Conservation (phyloP, 2,329 filamentous ascomycete genomes). For the Plectosphaerella plurivora region DNA sequence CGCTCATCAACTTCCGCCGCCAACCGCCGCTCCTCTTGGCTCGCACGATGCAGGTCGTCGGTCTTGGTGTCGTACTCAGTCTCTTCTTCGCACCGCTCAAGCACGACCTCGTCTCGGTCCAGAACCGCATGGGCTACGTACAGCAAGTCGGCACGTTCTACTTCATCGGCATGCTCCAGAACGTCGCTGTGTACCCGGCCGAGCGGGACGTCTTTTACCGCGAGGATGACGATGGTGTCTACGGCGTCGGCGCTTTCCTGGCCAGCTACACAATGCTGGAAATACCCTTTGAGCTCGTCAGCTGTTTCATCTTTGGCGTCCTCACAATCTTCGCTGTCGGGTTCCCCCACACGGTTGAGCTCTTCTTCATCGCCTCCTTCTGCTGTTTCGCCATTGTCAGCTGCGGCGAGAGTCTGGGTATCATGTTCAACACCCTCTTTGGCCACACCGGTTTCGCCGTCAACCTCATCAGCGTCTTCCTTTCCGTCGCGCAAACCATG, state of each 20-base stretch:
- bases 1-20: conserved; percentile 63
- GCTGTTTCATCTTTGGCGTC: conserved; percentile 61
- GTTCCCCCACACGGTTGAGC: conserved; percentile 54
- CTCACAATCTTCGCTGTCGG: conserved; percentile 62
- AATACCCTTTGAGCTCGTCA: conserved; percentile 65
- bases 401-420: conserved; percentile 71
- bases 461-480: conserved; percentile 64
- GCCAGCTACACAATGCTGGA: conserved; percentile 66
- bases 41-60: conserved; percentile 63
- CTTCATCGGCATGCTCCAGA: conserved; percentile 76
- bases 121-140: conserved; percentile 69
- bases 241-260: conserved; percentile 67
- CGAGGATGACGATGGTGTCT: conserved; percentile 70
- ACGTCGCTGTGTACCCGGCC: conserved; percentile 67
- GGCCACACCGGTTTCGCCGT: conserved; percentile 71
- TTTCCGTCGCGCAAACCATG: conserved; percentile 68
- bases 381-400: conserved; percentile 69
- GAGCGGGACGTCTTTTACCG: conserved; percentile 75
- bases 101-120: conserved; percentile 64
- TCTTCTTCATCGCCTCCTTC: conserved; percentile 66
- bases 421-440: conserved; percentile 77
- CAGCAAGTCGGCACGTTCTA: conserved; percentile 69
- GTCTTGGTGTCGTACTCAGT: conserved; percentile 57
- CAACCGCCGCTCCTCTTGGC: conserved; percentile 62
- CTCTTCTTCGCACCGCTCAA: conserved; percentile 70